These are phyloP conservation scores for Aspergillus sp. DNA, from an alignment of 2,329 filamentous ascomycete species.

Conservation along the genomic window DNA sequence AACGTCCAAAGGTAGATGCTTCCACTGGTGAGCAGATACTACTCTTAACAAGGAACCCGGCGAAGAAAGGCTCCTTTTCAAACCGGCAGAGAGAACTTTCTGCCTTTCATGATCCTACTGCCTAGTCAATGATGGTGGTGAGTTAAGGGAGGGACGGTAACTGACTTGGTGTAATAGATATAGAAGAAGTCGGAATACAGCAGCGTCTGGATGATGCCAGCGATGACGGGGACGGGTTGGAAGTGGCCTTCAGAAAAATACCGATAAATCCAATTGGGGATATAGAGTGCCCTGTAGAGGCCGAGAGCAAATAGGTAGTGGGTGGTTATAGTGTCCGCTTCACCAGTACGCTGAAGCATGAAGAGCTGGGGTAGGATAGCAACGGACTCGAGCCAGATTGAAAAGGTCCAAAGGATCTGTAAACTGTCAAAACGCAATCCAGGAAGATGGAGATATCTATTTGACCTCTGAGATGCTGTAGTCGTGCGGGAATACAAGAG, in stretches of 20 bases:
- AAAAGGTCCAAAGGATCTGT: slow-evolving; percentile 94
- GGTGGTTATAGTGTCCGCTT: slow-evolving; percentile 98
- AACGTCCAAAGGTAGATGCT: background rate
- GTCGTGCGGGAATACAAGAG: slow-evolving; percentile 80
- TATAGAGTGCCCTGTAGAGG: slow-evolving; percentile 89
- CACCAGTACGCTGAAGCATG: slow-evolving; percentile 95
- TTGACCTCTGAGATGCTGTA: slow-evolving; percentile 73
- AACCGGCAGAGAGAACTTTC: slow-evolving; percentile 85
- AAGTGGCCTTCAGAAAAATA: slow-evolving; percentile 80
- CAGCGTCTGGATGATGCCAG: slow-evolving; percentile 89
- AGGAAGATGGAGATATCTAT: slow-evolving; percentile 21
- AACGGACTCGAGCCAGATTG: slow-evolving; percentile 96
- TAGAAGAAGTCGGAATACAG: slow-evolving; percentile 99
- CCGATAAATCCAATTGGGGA: slow-evolving; percentile 97
- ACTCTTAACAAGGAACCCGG: background rate
- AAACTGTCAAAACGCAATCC: slow-evolving; percentile 7
- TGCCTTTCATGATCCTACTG: slow-evolving; percentile 73
- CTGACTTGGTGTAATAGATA: slow-evolving; percentile 95
- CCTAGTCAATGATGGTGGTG: slow-evolving; percentile 8
- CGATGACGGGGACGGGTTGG: slow-evolving; percentile 85
- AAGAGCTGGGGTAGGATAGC: slow-evolving; percentile 97
- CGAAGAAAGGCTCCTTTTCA: slow-evolving; percentile 43
- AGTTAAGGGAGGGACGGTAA: slow-evolving; percentile 20
- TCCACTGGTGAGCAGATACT: too few relatives aligned
- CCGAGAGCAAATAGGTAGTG: slow-evolving; percentile 96